Conservation (phyloP, 1,139 yeast genomes). For the Lizanozyma gosingica region DNA sequence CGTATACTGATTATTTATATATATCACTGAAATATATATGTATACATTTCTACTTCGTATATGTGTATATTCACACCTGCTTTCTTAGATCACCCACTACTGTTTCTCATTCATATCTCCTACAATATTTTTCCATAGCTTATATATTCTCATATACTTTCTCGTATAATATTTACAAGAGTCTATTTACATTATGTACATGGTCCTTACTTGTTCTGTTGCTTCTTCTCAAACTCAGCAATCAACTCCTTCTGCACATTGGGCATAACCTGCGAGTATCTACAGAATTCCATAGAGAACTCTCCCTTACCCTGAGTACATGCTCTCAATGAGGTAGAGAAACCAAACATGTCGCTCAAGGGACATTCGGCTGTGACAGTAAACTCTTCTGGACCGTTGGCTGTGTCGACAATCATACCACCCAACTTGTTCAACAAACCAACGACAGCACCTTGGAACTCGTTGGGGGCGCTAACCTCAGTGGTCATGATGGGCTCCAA, state of each 20-base stretch:
- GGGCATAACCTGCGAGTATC: conserved; percentile 84
- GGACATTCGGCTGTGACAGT: conserved; percentile 92
- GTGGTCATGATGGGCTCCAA: conserved; percentile 96
- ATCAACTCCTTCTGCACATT: conserved; percentile 87
- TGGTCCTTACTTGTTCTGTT: conserved; percentile 8
- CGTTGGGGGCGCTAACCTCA: conserved; percentile 88
- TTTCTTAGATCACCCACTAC: too few species aligned
- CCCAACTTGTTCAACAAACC: conserved; percentile 86
- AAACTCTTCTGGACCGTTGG: conserved; percentile 90
- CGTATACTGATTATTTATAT: too few species aligned
- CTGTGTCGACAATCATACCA: conserved; percentile 91
- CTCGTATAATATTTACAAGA: conserved; percentile 1
- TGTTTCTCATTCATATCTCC: too few species aligned
- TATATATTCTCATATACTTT: background rate
- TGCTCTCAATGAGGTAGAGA: conserved; percentile 92
- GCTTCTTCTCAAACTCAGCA: conserved; percentile 57
- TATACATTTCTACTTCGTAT: too few species aligned
- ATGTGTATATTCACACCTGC: too few species aligned
- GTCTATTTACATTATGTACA: conserved; percentile 3
- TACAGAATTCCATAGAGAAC: conserved; percentile 88
- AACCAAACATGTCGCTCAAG: conserved; percentile 90
- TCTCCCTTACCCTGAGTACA: conserved; percentile 99
- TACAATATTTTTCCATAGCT: too few species aligned
- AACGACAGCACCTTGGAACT: conserved; percentile 90
- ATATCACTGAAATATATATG: too few species aligned